Conservation (phyloP, 2,329 filamentous ascomycete species). For the Aspergillus clavatus region DNA sequence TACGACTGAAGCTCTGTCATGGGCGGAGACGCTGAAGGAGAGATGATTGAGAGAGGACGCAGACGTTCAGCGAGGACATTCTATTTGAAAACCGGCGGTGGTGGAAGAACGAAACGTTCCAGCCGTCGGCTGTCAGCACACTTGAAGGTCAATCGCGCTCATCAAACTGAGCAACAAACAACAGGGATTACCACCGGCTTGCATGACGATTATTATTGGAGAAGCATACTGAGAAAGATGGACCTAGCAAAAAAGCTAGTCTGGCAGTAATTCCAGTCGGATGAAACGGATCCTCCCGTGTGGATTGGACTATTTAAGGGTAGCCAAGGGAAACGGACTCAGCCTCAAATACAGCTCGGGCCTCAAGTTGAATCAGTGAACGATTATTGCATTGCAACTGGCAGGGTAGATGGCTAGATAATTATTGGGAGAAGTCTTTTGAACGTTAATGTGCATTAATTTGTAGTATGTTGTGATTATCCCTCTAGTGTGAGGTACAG, state of each 20-base stretch:
- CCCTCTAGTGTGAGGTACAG: background rate
- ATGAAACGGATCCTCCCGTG: constrained; percentile 3
- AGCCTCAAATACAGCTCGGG: too few species aligned
- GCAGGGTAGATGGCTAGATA: too few species aligned
- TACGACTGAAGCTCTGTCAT: constrained; percentile 27
- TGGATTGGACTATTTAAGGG: too few species aligned
- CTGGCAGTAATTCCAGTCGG: constrained; percentile 2
- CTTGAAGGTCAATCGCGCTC: background rate
- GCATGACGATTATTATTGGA: background rate
- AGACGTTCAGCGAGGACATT: constrained; percentile 12
- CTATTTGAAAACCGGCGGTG: constrained; percentile 7
- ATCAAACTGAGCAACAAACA: background rate
- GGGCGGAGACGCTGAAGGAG: constrained; percentile 14
- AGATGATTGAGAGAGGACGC: constrained; percentile 1
- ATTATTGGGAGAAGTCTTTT: too few species aligned
- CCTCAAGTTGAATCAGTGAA: too few species aligned
- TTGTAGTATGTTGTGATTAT: too few species aligned
- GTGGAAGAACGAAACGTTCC: too few species aligned
- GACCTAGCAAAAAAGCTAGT: background rate
- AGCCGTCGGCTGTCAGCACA: too few species aligned
- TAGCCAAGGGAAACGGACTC: too few species aligned
- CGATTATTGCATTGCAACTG: too few species aligned
- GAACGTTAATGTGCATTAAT: too few species aligned
- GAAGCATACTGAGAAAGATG: background rate
- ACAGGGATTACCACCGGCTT: background rate